Evolutionary conservation across 1,139 yeast genomes (phyloP), one percentile per base, ranked within the genome.

Genomic region (Starmera stellimalicola): DNA sequence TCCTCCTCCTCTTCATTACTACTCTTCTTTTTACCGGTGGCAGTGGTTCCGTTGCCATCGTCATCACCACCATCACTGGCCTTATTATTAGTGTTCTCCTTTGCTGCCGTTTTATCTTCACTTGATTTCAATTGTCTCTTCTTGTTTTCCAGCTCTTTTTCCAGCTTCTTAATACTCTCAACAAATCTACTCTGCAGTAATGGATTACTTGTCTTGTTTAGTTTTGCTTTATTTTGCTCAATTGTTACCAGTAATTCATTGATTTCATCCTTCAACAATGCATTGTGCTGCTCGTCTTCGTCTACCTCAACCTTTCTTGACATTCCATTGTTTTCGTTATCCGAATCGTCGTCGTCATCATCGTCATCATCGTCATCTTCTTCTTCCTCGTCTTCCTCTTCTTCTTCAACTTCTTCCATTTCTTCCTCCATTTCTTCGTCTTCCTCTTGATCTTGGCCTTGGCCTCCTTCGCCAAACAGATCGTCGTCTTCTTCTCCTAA

Each of bases 121-220:
- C 63, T 65, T 4, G 51, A 58, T 38, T 58, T 62, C 47, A 88
- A 65, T 50, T 82, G 91, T 38, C 81, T 67, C 60, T 73, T 74
- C 64, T 91, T 91, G 50, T 74, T 69, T 37, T 87, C 95, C 40
- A 88, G 67, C 43, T 93, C 95, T 33, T 79, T 77, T 55, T 77
- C 80, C 48, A 93, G 68, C 38, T 88, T 79, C 39, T 70, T 71
- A 38, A 85, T 81, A 36, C 84, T 85, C 44, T 82, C 93, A 48
- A 80, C 71, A 54, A 87, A 82, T 60, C 96, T 79, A 59, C 81
- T 83, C 54, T 80, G 77, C 74, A 91, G 70, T 63, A 91, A 80
- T 48, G 88, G 88, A 54, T 87, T 87, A 25, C 88, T 75, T 2
- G 94, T 88, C 37, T 79, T 78, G 14, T 70, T 73, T 32, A 85